Conservation (phyloP, 2,329 filamentous ascomycete species). For the Verticillium tricorpus region DNA sequence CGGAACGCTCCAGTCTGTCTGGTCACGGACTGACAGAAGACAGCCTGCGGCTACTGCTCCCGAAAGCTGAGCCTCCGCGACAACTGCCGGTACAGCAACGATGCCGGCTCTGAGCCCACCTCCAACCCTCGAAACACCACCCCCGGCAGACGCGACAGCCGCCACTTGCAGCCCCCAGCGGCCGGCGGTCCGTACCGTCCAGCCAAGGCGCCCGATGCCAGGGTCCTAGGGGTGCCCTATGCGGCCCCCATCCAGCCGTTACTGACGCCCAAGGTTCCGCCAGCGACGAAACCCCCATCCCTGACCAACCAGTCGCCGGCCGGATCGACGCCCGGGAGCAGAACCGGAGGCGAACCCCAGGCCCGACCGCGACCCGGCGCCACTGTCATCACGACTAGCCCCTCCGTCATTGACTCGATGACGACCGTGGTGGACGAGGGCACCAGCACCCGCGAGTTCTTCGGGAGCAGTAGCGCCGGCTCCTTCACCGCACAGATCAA, state of each 20-base stretch:
- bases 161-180: not conserved
- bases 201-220: not conserved
- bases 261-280: not conserved
- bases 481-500: conserved; percentile 43
- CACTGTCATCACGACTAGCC: conserved; percentile 9
- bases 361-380: not conserved
- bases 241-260: not conserved
- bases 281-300: not conserved
- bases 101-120: not conserved
- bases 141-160: not conserved
- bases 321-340: not conserved
- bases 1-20: no score
- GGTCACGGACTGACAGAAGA: not conserved
- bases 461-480: conserved; percentile 41
- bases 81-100: conserved; percentile 21
- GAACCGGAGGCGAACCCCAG: not conserved
- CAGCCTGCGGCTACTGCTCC: conserved; percentile 26
- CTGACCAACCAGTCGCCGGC: not conserved
- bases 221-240: not conserved
- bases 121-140: not conserved
- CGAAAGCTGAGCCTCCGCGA: conserved; percentile 22
- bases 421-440: conserved; percentile 38
- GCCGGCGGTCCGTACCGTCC: not conserved
- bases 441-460: conserved; percentile 34
- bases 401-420: conserved; percentile 38